Percentiles rank a stretch among this genome's conserved stretches.
phyloP scores from a whole-genome alignment of 2,329 filamentous ascomycete genomes.

The Xylariaceae sp. region DNA sequence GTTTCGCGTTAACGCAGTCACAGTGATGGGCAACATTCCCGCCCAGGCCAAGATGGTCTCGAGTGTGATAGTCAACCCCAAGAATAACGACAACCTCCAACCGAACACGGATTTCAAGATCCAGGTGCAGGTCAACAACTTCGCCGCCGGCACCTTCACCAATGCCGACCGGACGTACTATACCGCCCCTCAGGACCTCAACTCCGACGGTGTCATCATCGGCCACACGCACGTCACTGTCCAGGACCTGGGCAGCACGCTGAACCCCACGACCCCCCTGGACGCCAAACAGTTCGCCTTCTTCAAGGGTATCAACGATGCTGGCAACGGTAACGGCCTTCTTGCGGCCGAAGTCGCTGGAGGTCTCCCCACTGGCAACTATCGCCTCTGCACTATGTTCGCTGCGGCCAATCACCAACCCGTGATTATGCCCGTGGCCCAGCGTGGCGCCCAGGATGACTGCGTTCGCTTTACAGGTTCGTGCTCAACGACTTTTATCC shows the following conservation, averaged over 20 bases:
- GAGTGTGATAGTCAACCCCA: slow-evolving; percentile 47
- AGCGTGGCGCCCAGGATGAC: slow-evolving; percentile 62
- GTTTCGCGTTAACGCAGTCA: slow-evolving; percentile 17
- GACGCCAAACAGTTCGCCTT: slow-evolving; percentile 52
- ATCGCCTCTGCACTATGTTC: slow-evolving; percentile 61
- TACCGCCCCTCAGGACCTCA: slow-evolving; percentile 50
- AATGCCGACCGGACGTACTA: slow-evolving; percentile 58
- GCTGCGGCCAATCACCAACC: slow-evolving; percentile 61
- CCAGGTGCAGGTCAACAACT: slow-evolving; percentile 46
- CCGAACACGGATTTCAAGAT: slow-evolving; percentile 48
- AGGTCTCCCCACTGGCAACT: slow-evolving; percentile 57
- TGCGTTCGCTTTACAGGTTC: slow-evolving; percentile 54
- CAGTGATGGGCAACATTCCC: slow-evolving; percentile 57
- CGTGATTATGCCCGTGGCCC: slow-evolving; percentile 60
- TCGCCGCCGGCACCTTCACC: slow-evolving; percentile 54
- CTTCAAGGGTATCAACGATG: slow-evolving; percentile 64
- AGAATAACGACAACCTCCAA: slow-evolving; percentile 43
- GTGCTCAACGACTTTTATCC: slow-evolving; percentile 11
- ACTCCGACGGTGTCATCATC: slow-evolving; percentile 44
- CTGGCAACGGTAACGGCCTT: slow-evolving; percentile 49
- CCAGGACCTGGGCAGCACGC: slow-evolving; percentile 46
- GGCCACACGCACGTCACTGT: slow-evolving; percentile 57
- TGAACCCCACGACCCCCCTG: slow-evolving; percentile 47
- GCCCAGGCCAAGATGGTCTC: slow-evolving; percentile 52
- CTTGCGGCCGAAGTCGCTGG: slow-evolving; percentile 49